Evolutionary conservation across 1,139 yeast genomes (phyloP).

Genomic region (Geotrichum europaeum): DNA sequence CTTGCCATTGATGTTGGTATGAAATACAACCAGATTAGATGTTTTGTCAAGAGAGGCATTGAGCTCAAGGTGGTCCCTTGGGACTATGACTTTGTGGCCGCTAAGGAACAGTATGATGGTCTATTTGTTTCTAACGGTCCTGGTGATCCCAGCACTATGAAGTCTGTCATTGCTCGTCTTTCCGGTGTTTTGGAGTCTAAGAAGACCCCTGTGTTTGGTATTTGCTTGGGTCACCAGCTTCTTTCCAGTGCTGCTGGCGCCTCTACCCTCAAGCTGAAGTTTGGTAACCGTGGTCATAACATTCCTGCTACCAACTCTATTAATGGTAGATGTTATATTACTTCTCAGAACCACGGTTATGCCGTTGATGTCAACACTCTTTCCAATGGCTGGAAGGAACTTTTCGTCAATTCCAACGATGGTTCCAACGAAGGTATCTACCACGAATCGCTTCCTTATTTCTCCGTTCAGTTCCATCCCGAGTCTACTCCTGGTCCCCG

Average conservation of each 20-base stretch:
- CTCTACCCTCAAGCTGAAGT: slow-evolving; percentile 81
- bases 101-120: slow-evolving; percentile 77
- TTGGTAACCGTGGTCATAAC: slow-evolving; percentile 99
- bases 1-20: slow-evolving; percentile 95
- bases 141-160: slow-evolving; percentile 93
- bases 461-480: slow-evolving; percentile 99
- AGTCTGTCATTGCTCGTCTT: slow-evolving; percentile 56
- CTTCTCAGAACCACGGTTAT: slow-evolving; percentile 98
- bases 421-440: slow-evolving; percentile 98
- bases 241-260: slow-evolving; percentile 97
- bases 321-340: slow-evolving; percentile 95
- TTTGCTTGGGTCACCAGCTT: slow-evolving; percentile 97
- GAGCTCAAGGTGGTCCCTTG: slow-evolving; percentile 95
- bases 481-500: slow-evolving; percentile 99
- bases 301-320: slow-evolving; percentile 94
- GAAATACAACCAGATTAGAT: slow-evolving; percentile 96
- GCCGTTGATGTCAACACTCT: slow-evolving; percentile 86
- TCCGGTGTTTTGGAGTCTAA: slow-evolving; percentile 50
- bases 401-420: slow-evolving; percentile 93
- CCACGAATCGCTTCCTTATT: slow-evolving; percentile 78
- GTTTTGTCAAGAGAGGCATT: slow-evolving; percentile 93
- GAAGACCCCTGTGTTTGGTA: slow-evolving; percentile 75
- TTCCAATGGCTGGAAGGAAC: slow-evolving; percentile 76
- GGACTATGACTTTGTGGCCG: slow-evolving; percentile 68
- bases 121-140: slow-evolving; percentile 97